Conservation (phyloP, 768 basidiomycete species). For the Xerocomus brunneocitrinus region DNA sequence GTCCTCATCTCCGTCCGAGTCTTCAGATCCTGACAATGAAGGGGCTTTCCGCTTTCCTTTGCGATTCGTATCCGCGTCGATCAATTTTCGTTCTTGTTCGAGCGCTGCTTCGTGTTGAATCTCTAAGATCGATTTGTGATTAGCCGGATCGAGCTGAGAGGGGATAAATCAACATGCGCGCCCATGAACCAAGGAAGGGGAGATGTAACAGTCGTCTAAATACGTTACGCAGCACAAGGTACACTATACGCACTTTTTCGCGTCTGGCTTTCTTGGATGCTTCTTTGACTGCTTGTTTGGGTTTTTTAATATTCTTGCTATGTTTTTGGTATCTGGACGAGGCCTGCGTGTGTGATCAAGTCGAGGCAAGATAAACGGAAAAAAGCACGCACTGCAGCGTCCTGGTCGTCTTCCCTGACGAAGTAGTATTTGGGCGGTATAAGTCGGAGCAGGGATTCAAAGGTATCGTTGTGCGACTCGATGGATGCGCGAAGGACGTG, state of each 20-base stretch:
- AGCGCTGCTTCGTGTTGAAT: constrained; percentile 54
- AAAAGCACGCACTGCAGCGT: constrained; percentile 11
- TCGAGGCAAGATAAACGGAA: neutral
- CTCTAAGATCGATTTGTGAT: constrained; percentile 75
- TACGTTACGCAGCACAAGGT: neutral
- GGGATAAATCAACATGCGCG: neutral
- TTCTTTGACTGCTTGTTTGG: constrained; percentile 85
- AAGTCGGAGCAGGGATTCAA: constrained; percentile 75
- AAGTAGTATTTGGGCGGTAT: constrained; percentile 92
- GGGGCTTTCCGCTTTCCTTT: constrained; percentile 49
- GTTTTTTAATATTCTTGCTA: constrained; percentile 78
- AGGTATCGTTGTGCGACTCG: constrained; percentile 80
- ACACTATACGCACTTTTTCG: constrained; percentile 57
- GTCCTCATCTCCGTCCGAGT: constrained; percentile 21
- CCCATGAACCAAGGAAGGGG: neutral
- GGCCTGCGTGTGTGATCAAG: constrained; percentile 14
- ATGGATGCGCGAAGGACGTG: constrained; percentile 55
- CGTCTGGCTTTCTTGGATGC: constrained; percentile 83
- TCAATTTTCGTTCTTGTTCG: constrained; percentile 28
- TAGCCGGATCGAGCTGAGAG: constrained; percentile 83
- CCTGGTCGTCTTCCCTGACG: constrained; percentile 11
- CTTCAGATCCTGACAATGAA: constrained; percentile 18
- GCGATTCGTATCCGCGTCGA: constrained; percentile 9
- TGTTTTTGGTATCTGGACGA: constrained; percentile 79
- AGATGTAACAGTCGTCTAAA: too few species aligned